Percentiles rank a stretch among this genome's conserved stretches.
phyloP scores from a whole-genome alignment of 2,329 filamentous ascomycete genomes.

The Paraphoma chrysanthemicola region DNA sequence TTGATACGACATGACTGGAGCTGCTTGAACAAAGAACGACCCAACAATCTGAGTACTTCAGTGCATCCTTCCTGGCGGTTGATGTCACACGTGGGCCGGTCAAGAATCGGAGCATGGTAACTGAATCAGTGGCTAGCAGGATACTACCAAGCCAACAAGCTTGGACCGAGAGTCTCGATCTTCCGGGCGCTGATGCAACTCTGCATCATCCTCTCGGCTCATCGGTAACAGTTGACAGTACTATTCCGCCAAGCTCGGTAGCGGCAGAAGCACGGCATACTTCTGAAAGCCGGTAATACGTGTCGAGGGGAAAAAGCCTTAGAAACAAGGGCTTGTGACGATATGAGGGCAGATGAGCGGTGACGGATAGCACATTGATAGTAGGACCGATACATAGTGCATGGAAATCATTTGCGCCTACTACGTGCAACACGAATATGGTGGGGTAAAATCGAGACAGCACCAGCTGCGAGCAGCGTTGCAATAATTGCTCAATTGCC shows the following conservation, averaged over 20 bases:
- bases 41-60: too few species aligned
- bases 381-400: constrained; percentile 30
- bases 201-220: constrained; percentile 2
- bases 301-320: background rate
- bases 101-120: background rate
- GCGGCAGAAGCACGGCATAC: constrained; percentile 1
- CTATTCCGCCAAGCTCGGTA: constrained; percentile 5
- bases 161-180: background rate
- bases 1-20: background rate
- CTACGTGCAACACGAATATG: constrained; percentile 10
- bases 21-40: too few species aligned
- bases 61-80: background rate
- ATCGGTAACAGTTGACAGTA: constrained; percentile 7
- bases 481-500: background rate
- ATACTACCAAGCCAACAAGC: background rate
- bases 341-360: constrained; percentile 23
- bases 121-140: background rate
- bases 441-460: constrained; percentile 24
- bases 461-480: constrained; percentile 8
- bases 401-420: constrained; percentile 17
- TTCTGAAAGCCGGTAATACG: background rate
- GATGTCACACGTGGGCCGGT: background rate
- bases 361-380: constrained; percentile 26
- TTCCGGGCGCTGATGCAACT: constrained; percentile 1
- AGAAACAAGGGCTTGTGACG: background rate